Base-by-base conservation (phyloP, 106 monocot genomes). In the Gastrodia elata region DNA sequence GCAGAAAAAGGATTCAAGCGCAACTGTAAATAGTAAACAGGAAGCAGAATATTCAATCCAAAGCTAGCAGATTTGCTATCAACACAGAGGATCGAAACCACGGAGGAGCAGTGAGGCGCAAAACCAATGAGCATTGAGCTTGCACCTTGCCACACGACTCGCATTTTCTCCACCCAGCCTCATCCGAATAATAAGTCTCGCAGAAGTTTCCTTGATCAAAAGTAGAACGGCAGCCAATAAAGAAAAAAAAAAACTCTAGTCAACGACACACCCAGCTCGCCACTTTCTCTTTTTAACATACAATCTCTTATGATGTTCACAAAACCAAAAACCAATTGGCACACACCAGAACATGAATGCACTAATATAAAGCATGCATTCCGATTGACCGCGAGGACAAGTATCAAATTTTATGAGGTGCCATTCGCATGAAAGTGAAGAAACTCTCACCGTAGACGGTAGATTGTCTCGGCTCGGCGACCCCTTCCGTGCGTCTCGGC, bases 131-230 rank as follows among this genome's bases (percentile, higher is more conserved):
- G 39, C 22, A 52, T 20, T 6, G 38, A 25, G 14, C 4, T 38
- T 7, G 28, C 52, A 89, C 89, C 86, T 86, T 89, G 37, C 77
- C 78, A 70, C 89, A 89, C 8, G 84, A 43, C 68, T 89, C 84
- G 24, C 89, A 89, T 75, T 81, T 89, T 48, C 89, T 81, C 89
- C 89, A 89, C 22, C 89, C 89, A 20, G 74, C 65, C 26, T 68
- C 81, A 25, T 86, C 84, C 7, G 46, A 59, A 41, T 89, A 86
- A 46, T 82, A 89, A 0, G 77, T 76, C 43, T 86, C 89, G 36
- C 89, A 89, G 77, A 86, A 89, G 43, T 36, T 81, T 16, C 86
- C 86, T 46, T 86, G 71, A 68, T 86, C 89, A 64, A 68, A 89
- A 33, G 64, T 28, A 34, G 49, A 81, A 65, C 89, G 86, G 36